phyloP scores from a whole-genome alignment of 306 rosid species.

The Urtica urens region DNA sequence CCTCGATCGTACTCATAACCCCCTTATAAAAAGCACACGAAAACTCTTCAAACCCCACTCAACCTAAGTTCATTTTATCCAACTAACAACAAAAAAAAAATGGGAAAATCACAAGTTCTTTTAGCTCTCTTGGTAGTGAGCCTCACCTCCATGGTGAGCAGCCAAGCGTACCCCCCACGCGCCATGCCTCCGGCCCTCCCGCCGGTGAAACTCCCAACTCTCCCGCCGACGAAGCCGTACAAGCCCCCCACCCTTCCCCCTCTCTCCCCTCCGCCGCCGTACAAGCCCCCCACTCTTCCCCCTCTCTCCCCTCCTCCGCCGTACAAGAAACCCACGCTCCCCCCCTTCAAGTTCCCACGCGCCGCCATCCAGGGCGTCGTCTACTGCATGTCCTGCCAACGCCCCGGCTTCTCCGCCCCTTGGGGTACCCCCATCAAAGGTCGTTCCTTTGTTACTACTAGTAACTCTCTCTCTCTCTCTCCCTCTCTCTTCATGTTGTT shows the following conservation, averaged over 20 bases:
- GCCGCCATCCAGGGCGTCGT: slow-evolving; percentile 89
- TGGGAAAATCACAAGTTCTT: slow-evolving; percentile 1
- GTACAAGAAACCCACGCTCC: slow-evolving; percentile 14
- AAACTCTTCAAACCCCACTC: neutral
- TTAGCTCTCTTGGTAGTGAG: slow-evolving; percentile 5
- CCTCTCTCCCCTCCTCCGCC: neutral
- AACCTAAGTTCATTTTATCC: neutral
- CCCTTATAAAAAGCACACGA: neutral
- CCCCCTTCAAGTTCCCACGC: slow-evolving; percentile 28
- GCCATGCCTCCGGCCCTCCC: slow-evolving; percentile 21
- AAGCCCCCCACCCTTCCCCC: neutral
- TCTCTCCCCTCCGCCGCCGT: slow-evolving; percentile 7
- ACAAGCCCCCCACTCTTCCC: neutral
- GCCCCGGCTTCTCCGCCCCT: slow-evolving; percentile 46
- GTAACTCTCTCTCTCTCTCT: neutral
- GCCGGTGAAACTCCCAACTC: neutral
- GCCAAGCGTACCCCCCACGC: too few relatives aligned
- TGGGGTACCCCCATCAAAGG: slow-evolving; percentile 48
- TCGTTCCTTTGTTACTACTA: slow-evolving; percentile 7
- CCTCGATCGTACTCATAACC: too few relatives aligned
- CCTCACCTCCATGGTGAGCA: too few relatives aligned
- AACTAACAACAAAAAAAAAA: neutral
- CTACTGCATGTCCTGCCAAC: slow-evolving; percentile 63
- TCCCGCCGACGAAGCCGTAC: neutral
- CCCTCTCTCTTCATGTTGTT: neutral